A percentile compares a stretch with the other conserved stretches of the same genome.
Conservation (phyloP, 164 flowering plant genomes). For the Buxus sempervirens region DNA sequence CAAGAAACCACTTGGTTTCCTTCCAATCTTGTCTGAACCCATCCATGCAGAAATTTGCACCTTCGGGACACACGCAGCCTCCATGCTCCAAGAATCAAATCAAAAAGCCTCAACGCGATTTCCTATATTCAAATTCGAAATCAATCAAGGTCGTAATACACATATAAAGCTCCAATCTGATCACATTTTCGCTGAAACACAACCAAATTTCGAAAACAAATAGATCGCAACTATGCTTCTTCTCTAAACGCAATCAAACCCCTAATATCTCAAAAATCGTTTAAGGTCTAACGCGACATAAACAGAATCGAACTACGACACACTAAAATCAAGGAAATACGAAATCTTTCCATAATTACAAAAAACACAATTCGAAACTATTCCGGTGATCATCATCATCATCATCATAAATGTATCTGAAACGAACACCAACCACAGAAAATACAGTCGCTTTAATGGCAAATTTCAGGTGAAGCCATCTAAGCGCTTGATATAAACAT, state of each 20-base stretch:
- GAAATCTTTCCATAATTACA: neutral
- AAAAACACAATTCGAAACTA: neutral
- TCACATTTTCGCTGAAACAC: neutral
- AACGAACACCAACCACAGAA: neutral
- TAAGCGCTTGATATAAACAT: neutral
- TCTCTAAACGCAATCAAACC: neutral
- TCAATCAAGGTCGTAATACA: neutral
- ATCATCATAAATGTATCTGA: neutral
- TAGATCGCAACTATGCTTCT: neutral
- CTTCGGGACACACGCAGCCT: conserved; percentile 28
- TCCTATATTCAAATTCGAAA: neutral
- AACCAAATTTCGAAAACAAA: neutral
- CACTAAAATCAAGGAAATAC: no score
- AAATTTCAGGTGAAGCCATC: neutral
- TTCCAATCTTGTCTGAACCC: conserved; percentile 19
- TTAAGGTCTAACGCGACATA: neutral
- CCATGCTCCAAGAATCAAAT: conserved; percentile 28
- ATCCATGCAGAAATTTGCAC: conserved; percentile 31
- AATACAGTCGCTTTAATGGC: neutral
- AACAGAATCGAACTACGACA: neutral
- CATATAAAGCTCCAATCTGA: neutral
- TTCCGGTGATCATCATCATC: neutral
- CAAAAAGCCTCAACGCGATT: neutral
- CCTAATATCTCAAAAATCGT: neutral
- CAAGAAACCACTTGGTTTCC: conserved; percentile 30